phyloP scores from a whole-genome alignment of 768 basidiomycete genomes.

The Goffeauzyma gilvescens region DNA sequence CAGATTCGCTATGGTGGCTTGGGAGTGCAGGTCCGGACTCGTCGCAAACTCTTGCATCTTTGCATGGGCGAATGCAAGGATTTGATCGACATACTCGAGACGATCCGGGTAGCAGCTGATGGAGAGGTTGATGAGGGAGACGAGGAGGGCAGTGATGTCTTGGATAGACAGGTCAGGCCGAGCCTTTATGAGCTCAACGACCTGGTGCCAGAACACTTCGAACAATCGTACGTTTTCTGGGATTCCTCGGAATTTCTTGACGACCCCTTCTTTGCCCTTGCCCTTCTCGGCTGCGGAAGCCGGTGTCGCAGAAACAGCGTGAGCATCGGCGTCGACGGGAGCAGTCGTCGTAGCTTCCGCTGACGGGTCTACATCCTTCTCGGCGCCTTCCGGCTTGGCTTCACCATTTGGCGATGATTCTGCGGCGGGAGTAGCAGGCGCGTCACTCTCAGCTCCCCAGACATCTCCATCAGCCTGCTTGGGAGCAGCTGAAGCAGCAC shows the following conservation, averaged over 20 bases:
- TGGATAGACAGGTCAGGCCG: constrained; percentile 93
- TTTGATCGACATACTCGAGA: constrained; percentile 91
- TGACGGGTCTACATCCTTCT: background rate
- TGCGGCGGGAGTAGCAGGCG: background rate
- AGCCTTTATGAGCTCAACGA: constrained; percentile 89
- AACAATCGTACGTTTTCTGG: constrained; percentile 89
- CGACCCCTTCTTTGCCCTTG: constrained; percentile 15
- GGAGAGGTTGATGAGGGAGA: constrained; percentile 84
- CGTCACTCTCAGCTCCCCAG: constrained; percentile 9
- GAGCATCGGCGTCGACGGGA: background rate
- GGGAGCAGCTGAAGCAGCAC: constrained; percentile 12
- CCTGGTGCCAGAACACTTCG: constrained; percentile 97
- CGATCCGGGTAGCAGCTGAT: constrained; percentile 93
- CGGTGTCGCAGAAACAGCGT: background rate
- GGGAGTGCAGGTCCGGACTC: constrained; percentile 72
- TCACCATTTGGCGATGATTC: constrained; percentile 1
- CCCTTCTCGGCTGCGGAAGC: constrained; percentile 32
- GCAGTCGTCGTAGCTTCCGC: constrained; percentile 3
- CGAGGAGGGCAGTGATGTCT: constrained; percentile 86
- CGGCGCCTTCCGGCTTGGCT: constrained; percentile 8
- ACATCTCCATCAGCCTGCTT: constrained; percentile 16
- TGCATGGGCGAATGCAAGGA: constrained; percentile 66
- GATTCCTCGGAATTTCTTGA: constrained; percentile 78
- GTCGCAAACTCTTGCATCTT: constrained; percentile 71
- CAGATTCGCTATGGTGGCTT: constrained; percentile 74